Percentiles rank a stretch among this genome's conserved stretches.
Conservation (phyloP, 179 eudicot genomes). For the Gypsophila paniculata region DNA sequence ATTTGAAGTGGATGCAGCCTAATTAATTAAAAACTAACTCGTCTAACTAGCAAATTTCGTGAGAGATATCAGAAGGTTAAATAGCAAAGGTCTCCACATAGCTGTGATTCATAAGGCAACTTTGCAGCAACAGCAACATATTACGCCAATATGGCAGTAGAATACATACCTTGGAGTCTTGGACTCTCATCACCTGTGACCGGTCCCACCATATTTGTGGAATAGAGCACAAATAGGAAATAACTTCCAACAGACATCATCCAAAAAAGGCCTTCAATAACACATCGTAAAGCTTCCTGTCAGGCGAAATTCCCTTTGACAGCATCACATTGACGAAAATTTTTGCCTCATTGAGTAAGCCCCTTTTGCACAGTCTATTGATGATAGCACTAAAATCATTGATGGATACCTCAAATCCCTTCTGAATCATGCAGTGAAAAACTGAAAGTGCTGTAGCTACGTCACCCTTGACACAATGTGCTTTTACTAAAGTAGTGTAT, state of each 20-base stretch:
- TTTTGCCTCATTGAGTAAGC: slow-evolving; percentile 49
- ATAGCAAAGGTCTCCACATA: too few relatives aligned
- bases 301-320: slow-evolving; percentile 46
- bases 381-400: slow-evolving; percentile 74
- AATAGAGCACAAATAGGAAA: background rate
- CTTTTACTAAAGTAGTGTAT: slow-evolving; percentile 67
- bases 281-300: slow-evolving; percentile 41
- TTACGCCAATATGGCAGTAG: too few relatives aligned
- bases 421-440: slow-evolving; percentile 55
- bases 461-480: slow-evolving; percentile 85
- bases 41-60: too few relatives aligned
- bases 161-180: slow-evolving; percentile 21
- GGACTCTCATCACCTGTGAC: background rate
- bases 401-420: slow-evolving; percentile 55
- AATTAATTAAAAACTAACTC: too few relatives aligned
- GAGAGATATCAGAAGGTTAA: too few relatives aligned
- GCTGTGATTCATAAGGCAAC: too few relatives aligned
- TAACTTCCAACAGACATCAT: slow-evolving; percentile 22
- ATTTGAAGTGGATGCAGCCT: too few relatives aligned
- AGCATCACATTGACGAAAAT: slow-evolving; percentile 58
- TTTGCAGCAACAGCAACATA: too few relatives aligned
- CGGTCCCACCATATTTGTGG: slow-evolving; percentile 2
- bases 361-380: slow-evolving; percentile 76
- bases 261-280: slow-evolving; percentile 35
- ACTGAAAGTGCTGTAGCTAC: slow-evolving; percentile 37